These are phyloP conservation scores for Kwoniella dejecticola DNA, from an alignment of 768 basidiomycete genomes.

Conservation along the genomic window DNA sequence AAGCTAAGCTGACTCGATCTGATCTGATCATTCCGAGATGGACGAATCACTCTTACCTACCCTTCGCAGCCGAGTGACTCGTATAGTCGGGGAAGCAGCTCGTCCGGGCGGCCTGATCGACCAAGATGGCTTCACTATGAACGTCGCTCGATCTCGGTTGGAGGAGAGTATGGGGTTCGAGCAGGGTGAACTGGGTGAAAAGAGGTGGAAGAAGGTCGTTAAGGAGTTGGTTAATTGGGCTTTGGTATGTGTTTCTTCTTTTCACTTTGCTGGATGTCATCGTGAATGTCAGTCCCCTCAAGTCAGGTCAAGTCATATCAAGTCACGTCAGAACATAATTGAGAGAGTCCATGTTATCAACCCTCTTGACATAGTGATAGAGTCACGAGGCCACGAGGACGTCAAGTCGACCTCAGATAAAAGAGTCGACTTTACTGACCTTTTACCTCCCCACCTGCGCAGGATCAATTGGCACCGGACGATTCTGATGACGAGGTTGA, in stretches of 20 bases:
- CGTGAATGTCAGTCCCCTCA: no score
- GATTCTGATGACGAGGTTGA: no score
- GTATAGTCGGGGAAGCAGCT: slow-evolving; percentile 24
- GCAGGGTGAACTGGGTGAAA: slow-evolving; percentile 16
- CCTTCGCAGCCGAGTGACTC: neutral
- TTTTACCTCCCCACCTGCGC: no score
- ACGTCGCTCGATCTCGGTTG: slow-evolving; percentile 21
- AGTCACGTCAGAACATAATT: no score
- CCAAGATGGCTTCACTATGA: slow-evolving; percentile 31
- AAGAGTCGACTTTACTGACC: no score
- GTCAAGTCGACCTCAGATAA: no score
- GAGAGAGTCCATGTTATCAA: no score
- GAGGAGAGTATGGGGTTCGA: slow-evolving; percentile 26
- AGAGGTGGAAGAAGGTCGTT: slow-evolving; percentile 36
- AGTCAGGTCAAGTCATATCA: no score
- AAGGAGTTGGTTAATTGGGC: slow-evolving; percentile 30
- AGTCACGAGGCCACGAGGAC: no score
- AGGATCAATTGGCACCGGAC: no score
- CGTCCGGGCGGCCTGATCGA: slow-evolving; percentile 30
- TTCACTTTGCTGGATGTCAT: no score
- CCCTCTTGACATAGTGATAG: no score
- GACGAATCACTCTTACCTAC: slow-evolving; percentile 23
- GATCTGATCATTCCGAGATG: slow-evolving; percentile 13
- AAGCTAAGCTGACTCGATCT: neutral
- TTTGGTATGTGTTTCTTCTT: slow-evolving; percentile 25